Evolutionary conservation across 176 grass and related monocot species (phyloP).

Genomic region (Oryza meridionalis): DNA sequence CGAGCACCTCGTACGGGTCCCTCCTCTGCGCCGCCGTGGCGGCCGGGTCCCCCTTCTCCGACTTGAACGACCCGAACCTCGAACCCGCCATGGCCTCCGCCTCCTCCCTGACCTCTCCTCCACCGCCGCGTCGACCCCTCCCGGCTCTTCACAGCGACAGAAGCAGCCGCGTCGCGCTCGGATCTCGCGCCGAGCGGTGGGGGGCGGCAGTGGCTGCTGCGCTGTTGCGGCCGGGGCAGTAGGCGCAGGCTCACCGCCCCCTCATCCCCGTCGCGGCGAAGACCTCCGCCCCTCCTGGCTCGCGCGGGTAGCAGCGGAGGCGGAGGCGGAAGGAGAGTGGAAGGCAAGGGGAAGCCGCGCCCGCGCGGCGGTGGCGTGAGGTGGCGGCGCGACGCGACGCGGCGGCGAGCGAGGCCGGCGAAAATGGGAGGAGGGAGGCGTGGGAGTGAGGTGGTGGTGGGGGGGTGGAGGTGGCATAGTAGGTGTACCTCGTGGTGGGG

Average conservation of each 20-base stretch:
- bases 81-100: conserved; percentile 61
- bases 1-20: conserved; percentile 97
- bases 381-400: conserved; percentile 3
- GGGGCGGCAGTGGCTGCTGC: too few species aligned
- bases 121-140: neutral
- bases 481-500: conserved; percentile 37
- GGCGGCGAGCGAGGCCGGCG: neutral
- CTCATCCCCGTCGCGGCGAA: neutral
- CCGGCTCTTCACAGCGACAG: neutral
- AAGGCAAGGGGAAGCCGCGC: neutral
- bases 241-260: neutral
- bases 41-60: conserved; percentile 69
- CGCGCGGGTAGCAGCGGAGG: neutral
- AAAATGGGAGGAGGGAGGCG: neutral
- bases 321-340: neutral
- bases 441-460: conserved; percentile 3
- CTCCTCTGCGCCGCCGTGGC: conserved; percentile 56
- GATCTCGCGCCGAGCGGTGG: conserved; percentile 35
- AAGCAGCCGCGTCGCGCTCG: conserved; percentile 2
- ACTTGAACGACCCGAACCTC: conserved; percentile 76
- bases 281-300: neutral
- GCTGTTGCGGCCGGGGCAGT: neutral
- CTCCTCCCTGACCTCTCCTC: neutral
- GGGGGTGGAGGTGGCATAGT: conserved; percentile 31
- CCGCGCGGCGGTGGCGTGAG: neutral